phyloP scores from a whole-genome alignment of 2,329 filamentous ascomycete genomes.

The Plenodomus lindquistii region DNA sequence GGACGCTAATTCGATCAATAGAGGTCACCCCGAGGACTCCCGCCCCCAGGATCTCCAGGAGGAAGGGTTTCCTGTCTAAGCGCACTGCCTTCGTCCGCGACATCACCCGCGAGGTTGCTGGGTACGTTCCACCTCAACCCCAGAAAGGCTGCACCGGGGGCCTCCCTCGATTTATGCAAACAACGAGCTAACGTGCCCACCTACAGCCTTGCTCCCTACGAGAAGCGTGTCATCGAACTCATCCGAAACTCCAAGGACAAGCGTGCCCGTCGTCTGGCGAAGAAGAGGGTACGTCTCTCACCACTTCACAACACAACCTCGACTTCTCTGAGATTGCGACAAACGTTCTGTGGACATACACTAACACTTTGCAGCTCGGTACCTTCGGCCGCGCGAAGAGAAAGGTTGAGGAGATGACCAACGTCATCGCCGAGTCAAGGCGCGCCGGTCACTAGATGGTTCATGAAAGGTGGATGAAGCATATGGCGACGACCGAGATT shows the following conservation, averaged over 20 bases:
- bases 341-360: conserved; percentile 10
- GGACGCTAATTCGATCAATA: conserved; percentile 18
- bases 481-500: conserved; percentile 33
- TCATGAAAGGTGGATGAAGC: conserved; percentile 29
- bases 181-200: conserved; percentile 10
- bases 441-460: conserved; percentile 67
- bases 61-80: conserved; percentile 96
- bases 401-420: conserved; percentile 99
- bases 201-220: conserved; percentile 56
- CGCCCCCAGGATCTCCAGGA: conserved; percentile 61
- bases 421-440: conserved; percentile 96
- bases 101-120: conserved; percentile 97
- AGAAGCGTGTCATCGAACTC: conserved; percentile 98
- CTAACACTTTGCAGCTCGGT: conserved; percentile 70
- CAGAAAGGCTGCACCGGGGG: neutral
- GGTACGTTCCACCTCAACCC: conserved; percentile 60
- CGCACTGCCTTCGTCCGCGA: conserved; percentile 95
- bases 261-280: conserved; percentile 97
- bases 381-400: conserved; percentile 98
- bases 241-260: conserved; percentile 99
- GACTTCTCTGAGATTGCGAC: conserved; percentile 2
- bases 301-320: neutral
- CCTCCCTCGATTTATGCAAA: neutral
- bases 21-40: conserved; percentile 58
- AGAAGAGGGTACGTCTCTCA: conserved; percentile 82